A percentile compares a stretch with the other conserved stretches of the same genome.
Conservation (phyloP, 768 basidiomycete genomes). For the Cyathus striatus region DNA sequence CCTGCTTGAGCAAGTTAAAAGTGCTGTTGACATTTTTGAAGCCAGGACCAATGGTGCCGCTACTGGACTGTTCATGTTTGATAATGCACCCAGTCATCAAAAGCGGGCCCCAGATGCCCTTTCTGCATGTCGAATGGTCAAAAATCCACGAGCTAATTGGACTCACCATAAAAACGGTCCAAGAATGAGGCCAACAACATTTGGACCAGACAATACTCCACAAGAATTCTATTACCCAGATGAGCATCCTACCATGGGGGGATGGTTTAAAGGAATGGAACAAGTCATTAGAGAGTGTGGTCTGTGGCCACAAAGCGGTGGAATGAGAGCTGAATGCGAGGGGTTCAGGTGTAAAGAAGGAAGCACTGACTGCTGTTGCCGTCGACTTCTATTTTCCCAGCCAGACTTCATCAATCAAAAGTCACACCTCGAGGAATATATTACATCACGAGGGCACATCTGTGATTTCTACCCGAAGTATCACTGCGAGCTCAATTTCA, state of each 20-base stretch:
- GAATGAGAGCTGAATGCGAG: slow-evolving; percentile 12
- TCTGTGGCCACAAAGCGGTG: slow-evolving; percentile 12
- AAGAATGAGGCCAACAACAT: slow-evolving; percentile 6
- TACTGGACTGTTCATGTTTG: slow-evolving; percentile 19
- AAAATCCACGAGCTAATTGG: slow-evolving; percentile 12
- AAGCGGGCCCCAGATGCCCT: slow-evolving; percentile 12
- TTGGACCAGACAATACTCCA: slow-evolving; percentile 8
- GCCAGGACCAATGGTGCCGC: slow-evolving; percentile 14
- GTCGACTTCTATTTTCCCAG: neutral
- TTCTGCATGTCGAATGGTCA: slow-evolving; percentile 13
- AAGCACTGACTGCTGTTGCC: slow-evolving; percentile 17
- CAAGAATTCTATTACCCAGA: slow-evolving; percentile 23
- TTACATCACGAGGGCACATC: slow-evolving; percentile 1
- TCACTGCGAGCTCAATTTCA: slow-evolving; percentile 25
- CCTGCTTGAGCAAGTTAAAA: slow-evolving; percentile 15
- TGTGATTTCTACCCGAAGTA: slow-evolving; percentile 21
- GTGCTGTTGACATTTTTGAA: slow-evolving; percentile 26
- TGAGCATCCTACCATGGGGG: slow-evolving; percentile 11
- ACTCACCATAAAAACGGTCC: slow-evolving; percentile 9
- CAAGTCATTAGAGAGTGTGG: slow-evolving; percentile 15
- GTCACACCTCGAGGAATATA: neutral
- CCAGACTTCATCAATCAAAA: neutral
- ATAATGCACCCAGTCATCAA: slow-evolving; percentile 16
- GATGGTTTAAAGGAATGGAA: slow-evolving; percentile 29
- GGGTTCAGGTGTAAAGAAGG: slow-evolving; percentile 17